phyloP scores from a whole-genome alignment of 73 alveolate genomes.

The Stentor roeselii region DNA sequence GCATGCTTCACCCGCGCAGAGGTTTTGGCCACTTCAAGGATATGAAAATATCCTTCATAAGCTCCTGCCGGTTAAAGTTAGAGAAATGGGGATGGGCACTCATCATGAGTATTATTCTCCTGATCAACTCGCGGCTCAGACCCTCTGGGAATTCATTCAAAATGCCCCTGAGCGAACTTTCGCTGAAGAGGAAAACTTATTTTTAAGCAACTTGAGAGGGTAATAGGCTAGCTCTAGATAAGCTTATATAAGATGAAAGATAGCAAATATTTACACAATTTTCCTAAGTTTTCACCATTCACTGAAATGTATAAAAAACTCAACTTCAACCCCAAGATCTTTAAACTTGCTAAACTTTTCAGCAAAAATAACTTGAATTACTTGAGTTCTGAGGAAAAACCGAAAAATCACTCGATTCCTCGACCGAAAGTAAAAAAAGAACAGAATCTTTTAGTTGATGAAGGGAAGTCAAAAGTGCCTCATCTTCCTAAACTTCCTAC shows the following conservation, averaged over 20 bases:
- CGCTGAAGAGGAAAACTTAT: constrained; percentile 6
- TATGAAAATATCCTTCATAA: neutral
- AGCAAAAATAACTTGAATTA: neutral
- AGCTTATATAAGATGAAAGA: no score
- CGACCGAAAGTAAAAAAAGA: neutral
- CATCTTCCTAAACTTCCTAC: neutral
- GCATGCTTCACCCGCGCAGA: constrained; percentile 21
- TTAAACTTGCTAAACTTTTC: neutral
- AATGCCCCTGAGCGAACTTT: neutral
- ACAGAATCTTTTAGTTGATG: neutral
- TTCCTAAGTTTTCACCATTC: neutral
- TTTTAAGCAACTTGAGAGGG: neutral
- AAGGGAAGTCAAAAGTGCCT: neutral
- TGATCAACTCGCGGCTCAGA: neutral
- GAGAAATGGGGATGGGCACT: constrained; percentile 28
- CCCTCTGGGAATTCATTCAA: constrained; percentile 1
- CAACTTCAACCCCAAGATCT: neutral
- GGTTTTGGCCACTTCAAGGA: constrained; percentile 15
- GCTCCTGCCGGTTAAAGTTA: constrained; percentile 20
- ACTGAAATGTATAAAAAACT: neutral
- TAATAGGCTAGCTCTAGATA: no score
- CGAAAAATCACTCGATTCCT: neutral
- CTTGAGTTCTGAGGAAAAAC: neutral
- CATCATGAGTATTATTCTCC: constrained; percentile 23
- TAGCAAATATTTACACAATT: no score